Conservation (phyloP, 768 basidiomycete genomes). For the Austroboletus eburneus region DNA sequence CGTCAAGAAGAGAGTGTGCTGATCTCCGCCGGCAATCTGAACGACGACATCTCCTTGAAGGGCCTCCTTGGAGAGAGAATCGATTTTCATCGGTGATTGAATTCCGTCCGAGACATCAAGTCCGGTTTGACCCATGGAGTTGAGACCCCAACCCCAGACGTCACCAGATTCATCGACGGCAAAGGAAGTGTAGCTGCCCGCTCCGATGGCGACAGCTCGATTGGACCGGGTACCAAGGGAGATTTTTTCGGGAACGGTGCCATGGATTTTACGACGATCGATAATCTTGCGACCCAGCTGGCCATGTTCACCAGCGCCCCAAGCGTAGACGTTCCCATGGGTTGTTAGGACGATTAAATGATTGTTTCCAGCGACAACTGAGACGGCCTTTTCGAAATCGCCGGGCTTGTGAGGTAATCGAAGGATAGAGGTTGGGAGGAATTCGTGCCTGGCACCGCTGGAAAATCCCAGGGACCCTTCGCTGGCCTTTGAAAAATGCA, state of each 20-base stretch:
- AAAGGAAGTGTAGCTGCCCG: constrained; percentile 86
- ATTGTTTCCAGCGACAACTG: constrained; percentile 80
- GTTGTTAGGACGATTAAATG: constrained; percentile 88
- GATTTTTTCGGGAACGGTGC: constrained; percentile 84
- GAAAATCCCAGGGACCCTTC: constrained; percentile 87
- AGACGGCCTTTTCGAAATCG: constrained; percentile 65
- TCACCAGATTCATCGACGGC: constrained; percentile 80
- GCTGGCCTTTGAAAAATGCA: constrained; percentile 45
- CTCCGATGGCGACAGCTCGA: constrained; percentile 66
- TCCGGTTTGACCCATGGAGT: constrained; percentile 82
- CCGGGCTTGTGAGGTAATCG: constrained; percentile 57
- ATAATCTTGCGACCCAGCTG: constrained; percentile 90
- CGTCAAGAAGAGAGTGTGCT: constrained; percentile 89
- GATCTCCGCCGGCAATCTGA: constrained; percentile 78
- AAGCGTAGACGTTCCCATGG: constrained; percentile 81
- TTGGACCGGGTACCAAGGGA: constrained; percentile 65
- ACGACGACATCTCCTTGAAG: constrained; percentile 59
- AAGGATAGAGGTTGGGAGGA: constrained; percentile 56
- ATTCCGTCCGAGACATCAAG: constrained; percentile 52
- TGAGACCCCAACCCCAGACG: constrained; percentile 96
- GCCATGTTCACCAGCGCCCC: constrained; percentile 88
- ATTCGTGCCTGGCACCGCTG: constrained; percentile 61
- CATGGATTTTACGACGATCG: constrained; percentile 83
- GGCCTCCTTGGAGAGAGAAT: constrained; percentile 54
- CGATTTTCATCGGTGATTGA: constrained; percentile 60